Conservation (phyloP, 129 eudicot genomes). For the Helianthus annuus region DNA sequence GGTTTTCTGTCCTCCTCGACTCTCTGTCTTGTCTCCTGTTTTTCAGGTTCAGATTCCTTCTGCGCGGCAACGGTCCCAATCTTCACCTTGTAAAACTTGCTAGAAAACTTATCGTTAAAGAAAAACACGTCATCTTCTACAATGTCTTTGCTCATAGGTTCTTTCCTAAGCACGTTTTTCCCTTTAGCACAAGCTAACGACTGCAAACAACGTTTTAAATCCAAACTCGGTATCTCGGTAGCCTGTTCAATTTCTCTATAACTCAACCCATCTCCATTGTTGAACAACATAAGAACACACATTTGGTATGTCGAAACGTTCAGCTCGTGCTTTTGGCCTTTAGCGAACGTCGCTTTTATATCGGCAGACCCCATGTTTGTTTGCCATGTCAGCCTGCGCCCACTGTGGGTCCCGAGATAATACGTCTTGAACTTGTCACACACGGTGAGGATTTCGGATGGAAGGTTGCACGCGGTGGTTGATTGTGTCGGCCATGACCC, state of each 20-base stretch:
- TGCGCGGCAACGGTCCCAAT: slow-evolving; percentile 20
- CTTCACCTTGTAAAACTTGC: slow-evolving; percentile 30
- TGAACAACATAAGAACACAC: slow-evolving; percentile 5
- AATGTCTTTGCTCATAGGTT: slow-evolving; percentile 26
- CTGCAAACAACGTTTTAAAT: slow-evolving; percentile 3
- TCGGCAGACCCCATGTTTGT: slow-evolving; percentile 1
- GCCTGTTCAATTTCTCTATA: slow-evolving; percentile 1
- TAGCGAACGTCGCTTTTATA: slow-evolving; percentile 4
- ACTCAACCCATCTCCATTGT: neutral
- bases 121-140: neutral
- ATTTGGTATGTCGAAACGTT: slow-evolving; percentile 1
- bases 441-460: neutral
- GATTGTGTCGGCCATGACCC: slow-evolving; percentile 4
- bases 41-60: slow-evolving; percentile 28
- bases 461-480: neutral
- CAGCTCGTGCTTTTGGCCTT: slow-evolving; percentile 3
- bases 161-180: slow-evolving; percentile 26
- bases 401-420: neutral
- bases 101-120: slow-evolving; percentile 21
- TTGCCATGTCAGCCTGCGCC: slow-evolving; percentile 7
- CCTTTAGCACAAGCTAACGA: slow-evolving; percentile 3
- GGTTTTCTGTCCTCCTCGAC: slow-evolving; percentile 56
- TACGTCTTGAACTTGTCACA: neutral
- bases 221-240: neutral
- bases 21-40: slow-evolving; percentile 27